Evolutionary conservation across 1,284 basidiomycete genomes (phyloP), one percentile per base, ranked within the genome.

Genomic region (Sparassis latifolia): DNA sequence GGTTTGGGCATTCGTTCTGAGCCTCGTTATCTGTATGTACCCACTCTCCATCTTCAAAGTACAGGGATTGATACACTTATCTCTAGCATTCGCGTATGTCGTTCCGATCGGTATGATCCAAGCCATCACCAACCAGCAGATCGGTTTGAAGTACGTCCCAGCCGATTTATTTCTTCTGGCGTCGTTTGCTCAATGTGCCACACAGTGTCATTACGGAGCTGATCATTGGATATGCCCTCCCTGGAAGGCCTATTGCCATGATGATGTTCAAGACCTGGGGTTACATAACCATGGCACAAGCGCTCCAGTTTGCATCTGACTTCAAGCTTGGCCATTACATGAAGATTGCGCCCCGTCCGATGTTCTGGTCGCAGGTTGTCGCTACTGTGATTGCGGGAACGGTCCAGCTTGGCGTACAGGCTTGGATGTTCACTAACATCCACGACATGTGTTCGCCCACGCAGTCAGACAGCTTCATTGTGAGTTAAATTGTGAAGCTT

Each of bases 81-180:
- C 53, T 43, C 35, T 49, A 72, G 70, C 75, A 5, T 80, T 79
- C 69, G 60, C 78, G 47, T 86, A 84, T 61, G 71, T 78, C 42
- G 74, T 86, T 45, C 82, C 82, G 3, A 76, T 85, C 49, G 85
- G 83, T 37, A 84, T 86, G 76, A 81, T 82, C 52, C 77, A 79
- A 62, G 79, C 80, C 37, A 79, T 82, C 53, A 81, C 80, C 28
- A 82, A 80, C 63, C 78, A 83, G 57, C 77, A 83, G 66, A 71
- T 84, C 39, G 78, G 77, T 7, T 64, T 84, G 31, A 85, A 76
- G 63, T 65, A 63, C 2, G 52, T 55, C 20, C 20, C 20, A 20
- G 20, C 20, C 20, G 20, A 2, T 37, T 61, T 12, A 52, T 59
- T 66, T 43, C 58, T 29, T 61, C 27, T 9, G 7, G 5, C 9